Evolutionary conservation across 148 eudicot species (phyloP), one percentile per base, ranked within the genome.

Genomic region (Vaccinium myrtillus): DNA sequence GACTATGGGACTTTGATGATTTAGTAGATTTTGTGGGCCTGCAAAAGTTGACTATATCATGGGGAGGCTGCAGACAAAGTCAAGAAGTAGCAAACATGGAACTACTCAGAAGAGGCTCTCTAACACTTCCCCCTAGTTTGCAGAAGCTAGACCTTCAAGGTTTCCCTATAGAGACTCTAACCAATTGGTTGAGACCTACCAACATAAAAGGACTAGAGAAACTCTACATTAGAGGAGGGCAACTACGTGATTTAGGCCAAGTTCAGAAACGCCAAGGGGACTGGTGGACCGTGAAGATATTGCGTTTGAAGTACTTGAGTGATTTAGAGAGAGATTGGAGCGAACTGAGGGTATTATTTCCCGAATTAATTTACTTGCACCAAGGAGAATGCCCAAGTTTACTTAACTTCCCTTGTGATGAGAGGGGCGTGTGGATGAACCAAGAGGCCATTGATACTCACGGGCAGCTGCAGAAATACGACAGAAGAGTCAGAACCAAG

Each of bases 171-270:
- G 21, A 0, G 1, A 50, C 2, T 15, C 36, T 85, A 82, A 79
- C 84, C 9, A 27, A 18, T 12, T 90, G 88, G 87, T 78, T 81
- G 80, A 79, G 12, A 36, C 85, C 84, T 11, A 30, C 1, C 0
- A 78, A 79, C 5, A 50, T 87, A 76, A 2, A 23, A n/a, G 32
- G 32, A 4, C 48, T 92, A 82, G 56, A 86, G 83, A 90, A 89
- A 79, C 83, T 90, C 1, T 92, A 88, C 73, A 86, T 92, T 15
- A 89, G 89, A 43, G 91, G 91, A 14, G 94, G 94, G 3, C 67
- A 83, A 16, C 58, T 92, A 2, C 21, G 27, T 70, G 85, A 83
- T 61, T 77, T 87, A 14, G 85, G 83, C 70, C 78, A 81, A 16
- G 19, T 53, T 59, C 79, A 30, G 18, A 77, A 75, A 48, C 0